Percentiles rank a stretch among this genome's conserved stretches.
Conservation (phyloP, 148 eudicot species). For the Rhododendron molle region DNA sequence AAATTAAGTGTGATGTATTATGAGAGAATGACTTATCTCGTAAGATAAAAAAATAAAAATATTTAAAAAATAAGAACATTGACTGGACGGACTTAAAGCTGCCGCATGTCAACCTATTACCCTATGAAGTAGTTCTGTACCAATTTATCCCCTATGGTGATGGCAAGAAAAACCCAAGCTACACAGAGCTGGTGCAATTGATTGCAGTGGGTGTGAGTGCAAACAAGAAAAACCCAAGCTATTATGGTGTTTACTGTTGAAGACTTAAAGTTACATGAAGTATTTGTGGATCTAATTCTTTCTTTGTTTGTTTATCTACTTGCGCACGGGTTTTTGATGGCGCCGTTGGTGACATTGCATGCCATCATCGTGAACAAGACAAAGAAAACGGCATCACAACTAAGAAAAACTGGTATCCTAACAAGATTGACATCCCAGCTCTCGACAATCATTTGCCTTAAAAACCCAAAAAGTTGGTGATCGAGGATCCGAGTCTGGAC, state of each 20-base stretch:
- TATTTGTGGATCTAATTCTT: background rate
- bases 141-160: slow-evolving; percentile 42
- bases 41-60: too few relatives aligned
- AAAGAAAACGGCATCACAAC: slow-evolving; percentile 1
- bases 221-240: too few relatives aligned
- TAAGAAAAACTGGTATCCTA: too few relatives aligned
- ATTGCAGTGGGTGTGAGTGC: slow-evolving; percentile 69
- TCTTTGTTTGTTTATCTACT: background rate
- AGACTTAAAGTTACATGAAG: background rate
- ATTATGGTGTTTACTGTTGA: too few relatives aligned
- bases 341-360: slow-evolving; percentile 84
- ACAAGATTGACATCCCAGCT: too few relatives aligned
- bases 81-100: too few relatives aligned
- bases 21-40: too few relatives aligned
- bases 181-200: slow-evolving; percentile 58
- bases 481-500: too few relatives aligned
- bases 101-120: slow-evolving; percentile 55
- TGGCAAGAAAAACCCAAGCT: slow-evolving; percentile 72
- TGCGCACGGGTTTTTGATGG: slow-evolving; percentile 59
- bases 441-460: too few relatives aligned
- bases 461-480: too few relatives aligned
- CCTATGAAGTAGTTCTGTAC: slow-evolving; percentile 71
- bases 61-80: too few relatives aligned
- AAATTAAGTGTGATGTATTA: too few relatives aligned
- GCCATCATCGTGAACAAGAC: slow-evolving; percentile 64